Evolutionary conservation across 176 grass and related monocot genomes (phyloP), one percentile per base, ranked within the genome.

Genomic region (Areca catechu): DNA sequence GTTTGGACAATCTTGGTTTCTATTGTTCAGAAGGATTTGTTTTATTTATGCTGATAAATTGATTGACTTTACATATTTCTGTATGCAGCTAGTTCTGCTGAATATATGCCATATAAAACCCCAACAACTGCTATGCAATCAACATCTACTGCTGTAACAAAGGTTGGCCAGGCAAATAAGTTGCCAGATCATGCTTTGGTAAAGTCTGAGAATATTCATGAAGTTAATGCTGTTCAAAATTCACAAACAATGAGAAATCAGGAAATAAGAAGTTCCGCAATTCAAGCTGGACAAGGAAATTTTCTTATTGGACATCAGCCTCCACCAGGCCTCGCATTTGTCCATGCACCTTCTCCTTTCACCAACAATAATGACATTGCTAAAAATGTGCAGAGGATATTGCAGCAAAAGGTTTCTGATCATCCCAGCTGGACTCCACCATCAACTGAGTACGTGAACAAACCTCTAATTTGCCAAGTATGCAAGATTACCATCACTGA

Each of bases 361-460:
- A 66, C 68, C 23, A 68, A 77, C 52, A 81, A 93, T 65, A 80
- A 74, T 71, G 94, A 88, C 51, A 93, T 99, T 73, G 76, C 74
- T 5, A 89, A 86, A 72, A 79, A 19, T 20, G 88, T 99, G 47
- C 94, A 86, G 48, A 67, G 69, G 15, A 63, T 89, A 71, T 65
- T 93, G 61, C 73, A 79, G 65, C 54, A 62, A 56, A 64, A 59
- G n/a, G 49, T 76, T 47, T 24, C 66, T 19, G 85, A 82, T 62
- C 79, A 89, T 72, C 76, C 82, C 55, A 83, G 51, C 56, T 99
- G 94, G 94, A 99, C 70, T 67, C 88, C 94, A 54, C 94, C 88
- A 48, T 93, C 94, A 73, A 89, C 73, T 65, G 94, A 89, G 24
- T 93, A 93, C 60, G 89, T 99, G 94, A 76, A 59, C 50, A 62